Evolutionary conservation across 768 basidiomycete genomes (phyloP).

Genomic region (Lyophyllum semitale): DNA sequence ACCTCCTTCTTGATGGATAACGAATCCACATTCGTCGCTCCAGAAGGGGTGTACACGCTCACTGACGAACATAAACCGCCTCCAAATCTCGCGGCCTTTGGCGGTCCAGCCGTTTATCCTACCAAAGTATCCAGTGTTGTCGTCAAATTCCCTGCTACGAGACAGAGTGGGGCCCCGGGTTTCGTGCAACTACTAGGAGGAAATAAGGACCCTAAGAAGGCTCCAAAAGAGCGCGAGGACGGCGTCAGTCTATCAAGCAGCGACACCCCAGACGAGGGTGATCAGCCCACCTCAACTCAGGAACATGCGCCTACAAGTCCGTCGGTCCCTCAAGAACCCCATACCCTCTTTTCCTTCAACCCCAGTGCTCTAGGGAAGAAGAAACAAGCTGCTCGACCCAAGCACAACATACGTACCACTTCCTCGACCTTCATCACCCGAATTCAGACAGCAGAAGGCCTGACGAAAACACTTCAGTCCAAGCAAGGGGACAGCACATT

Average conservation of each 20-base stretch:
- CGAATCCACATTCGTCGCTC: constrained; percentile 84
- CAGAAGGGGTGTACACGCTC: constrained; percentile 87
- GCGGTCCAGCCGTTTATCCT: constrained; percentile 47
- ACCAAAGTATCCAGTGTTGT: constrained; percentile 63
- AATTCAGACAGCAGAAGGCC: constrained; percentile 78
- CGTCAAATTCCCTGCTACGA: constrained; percentile 62
- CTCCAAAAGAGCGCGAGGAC: constrained; percentile 57
- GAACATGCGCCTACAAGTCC: constrained; percentile 39
- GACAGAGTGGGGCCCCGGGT: constrained; percentile 56
- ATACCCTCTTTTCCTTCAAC: constrained; percentile 62
- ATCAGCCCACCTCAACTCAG: constrained; percentile 37
- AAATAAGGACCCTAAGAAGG: constrained; percentile 66
- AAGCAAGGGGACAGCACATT: constrained; percentile 87
- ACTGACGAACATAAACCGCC: constrained; percentile 83
- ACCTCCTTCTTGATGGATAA: constrained; percentile 60
- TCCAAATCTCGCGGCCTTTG: constrained; percentile 36
- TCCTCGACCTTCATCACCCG: constrained; percentile 92
- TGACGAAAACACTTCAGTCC: constrained; percentile 67
- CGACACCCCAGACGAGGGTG: constrained; percentile 69
- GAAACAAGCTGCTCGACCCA: constrained; percentile 68
- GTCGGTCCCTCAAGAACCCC: constrained; percentile 35
- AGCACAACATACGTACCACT: constrained; percentile 87
- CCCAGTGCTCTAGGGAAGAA: constrained; percentile 54
- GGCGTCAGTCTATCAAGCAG: constrained; percentile 81
- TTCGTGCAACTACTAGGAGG: constrained; percentile 71